Base-by-base conservation (phyloP, 208 protist genomes). In the Angomonas ambiguus region DNA sequence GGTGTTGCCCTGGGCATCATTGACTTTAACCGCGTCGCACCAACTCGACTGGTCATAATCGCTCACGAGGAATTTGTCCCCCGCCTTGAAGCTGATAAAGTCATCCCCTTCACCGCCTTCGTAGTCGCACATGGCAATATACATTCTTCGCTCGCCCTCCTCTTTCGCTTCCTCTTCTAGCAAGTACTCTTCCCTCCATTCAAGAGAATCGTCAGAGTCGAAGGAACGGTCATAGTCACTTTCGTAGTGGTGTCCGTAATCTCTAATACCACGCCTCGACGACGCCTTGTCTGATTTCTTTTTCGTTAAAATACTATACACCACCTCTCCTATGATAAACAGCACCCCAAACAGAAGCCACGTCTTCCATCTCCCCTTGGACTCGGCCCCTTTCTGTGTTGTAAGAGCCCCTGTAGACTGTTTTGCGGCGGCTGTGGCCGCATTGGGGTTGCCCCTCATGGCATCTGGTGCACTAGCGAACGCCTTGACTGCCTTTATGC, bases 11-110 rank as follows among this genome's bases (percentile, higher is more conserved):
- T 33, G 71, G 32, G 53, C 65, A 70, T 38, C 64, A 13, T 74
- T 63, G 11, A 85, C 55, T 4, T 57, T 30, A 48, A 68, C 67
- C 0, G 87, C 87, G 42, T 86, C 75, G 65, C 87, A 93, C 87
- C 87, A 93, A 30, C 65, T 71, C 28, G 73, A 81, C 53, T 88
- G 73, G 2, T 58, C 75, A 62, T 87, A 93, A 38, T 93, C 77
- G 42, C 87, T 76, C 32, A 93, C 78, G 2, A 93, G 55, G 62
- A 93, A 93, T 67, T 86, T 74, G 69, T 93, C 87, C n/a, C 87
- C 87, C 0, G 82, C 77, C 51, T 83, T 85, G 71, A 93, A 93
- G 53, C 70, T 79, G 60, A 86, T 69, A 59, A 74, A 85, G n/a
- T 74, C 69, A 8, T 77, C 77, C 33, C 71, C 71, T 1, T 72